Percentiles rank a stretch among this genome's conserved stretches.
These are phyloP conservation scores for Colletotrichum incanum DNA, from an alignment of 2,329 filamentous ascomycete species.

Conservation along the genomic window DNA sequence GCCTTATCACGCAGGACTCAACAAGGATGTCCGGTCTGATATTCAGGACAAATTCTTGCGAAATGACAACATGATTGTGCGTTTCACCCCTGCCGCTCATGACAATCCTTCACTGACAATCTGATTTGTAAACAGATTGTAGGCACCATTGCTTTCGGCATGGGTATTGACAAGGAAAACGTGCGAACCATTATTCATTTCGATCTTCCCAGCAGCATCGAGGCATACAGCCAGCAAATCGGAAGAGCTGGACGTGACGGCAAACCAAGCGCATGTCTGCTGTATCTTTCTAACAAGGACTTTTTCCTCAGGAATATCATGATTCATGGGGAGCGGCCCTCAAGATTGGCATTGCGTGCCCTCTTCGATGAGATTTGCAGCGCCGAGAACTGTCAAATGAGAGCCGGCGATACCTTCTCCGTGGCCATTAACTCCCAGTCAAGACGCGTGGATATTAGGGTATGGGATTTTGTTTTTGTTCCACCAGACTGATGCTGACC, in stretches of 20 bases:
- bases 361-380: conserved; percentile 69
- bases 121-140: conserved; percentile 52
- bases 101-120: neutral
- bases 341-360: conserved; percentile 61
- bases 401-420: conserved; percentile 62
- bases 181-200: conserved; percentile 71
- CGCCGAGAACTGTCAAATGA: conserved; percentile 49
- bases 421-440: conserved; percentile 62
- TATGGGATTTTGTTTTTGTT: conserved; percentile 57
- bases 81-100: neutral
- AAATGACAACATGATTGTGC: conserved; percentile 55
- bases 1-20: conserved; percentile 68
- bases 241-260: conserved; percentile 71
- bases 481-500: neutral
- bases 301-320: conserved; percentile 73
- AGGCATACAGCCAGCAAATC: conserved; percentile 72
- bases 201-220: conserved; percentile 66
- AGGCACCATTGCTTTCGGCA: conserved; percentile 73
- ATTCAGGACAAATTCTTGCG: conserved; percentile 69
- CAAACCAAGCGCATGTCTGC: conserved; percentile 67
- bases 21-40: conserved; percentile 58
- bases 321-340: conserved; percentile 72
- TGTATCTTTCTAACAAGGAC: conserved; percentile 71
- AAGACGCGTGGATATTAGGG: conserved; percentile 68
- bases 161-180: conserved; percentile 71